Percentiles rank a stretch among this genome's conserved stretches.
These are phyloP conservation scores for Penicillium sp. DNA, from an alignment of 2,329 filamentous ascomycete species.

Conservation along the genomic window DNA sequence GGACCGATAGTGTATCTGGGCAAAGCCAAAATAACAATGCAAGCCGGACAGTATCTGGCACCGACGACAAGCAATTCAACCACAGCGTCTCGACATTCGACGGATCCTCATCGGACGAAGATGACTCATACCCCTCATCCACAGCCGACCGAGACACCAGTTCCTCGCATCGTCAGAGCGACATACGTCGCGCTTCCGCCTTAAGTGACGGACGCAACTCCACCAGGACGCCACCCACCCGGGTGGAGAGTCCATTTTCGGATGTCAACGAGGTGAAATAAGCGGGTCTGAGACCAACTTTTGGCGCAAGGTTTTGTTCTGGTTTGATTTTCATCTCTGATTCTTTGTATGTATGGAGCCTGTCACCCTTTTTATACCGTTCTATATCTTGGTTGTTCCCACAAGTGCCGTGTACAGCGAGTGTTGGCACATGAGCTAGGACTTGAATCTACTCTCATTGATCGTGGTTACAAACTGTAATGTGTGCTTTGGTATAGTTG, in stretches of 20 bases:
- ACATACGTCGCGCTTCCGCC: conserved; percentile 14
- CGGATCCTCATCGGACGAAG: conserved; percentile 33
- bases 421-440: conserved; percentile 15
- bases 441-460: conserved; percentile 14
- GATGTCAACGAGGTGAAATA: conserved; percentile 44
- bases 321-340: conserved; percentile 6
- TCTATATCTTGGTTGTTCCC: conserved; percentile 12
- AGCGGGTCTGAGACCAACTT: conserved; percentile 9
- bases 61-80: conserved; percentile 19
- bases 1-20: conserved; percentile 19
- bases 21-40: conserved; percentile 13
- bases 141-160: conserved; percentile 7
- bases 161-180: neutral
- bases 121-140: conserved; percentile 13
- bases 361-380: conserved; percentile 15
- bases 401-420: conserved; percentile 23
- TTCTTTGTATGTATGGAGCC: conserved; percentile 29
- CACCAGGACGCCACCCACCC: conserved; percentile 28
- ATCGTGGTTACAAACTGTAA: neutral
- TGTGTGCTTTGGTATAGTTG: neutral
- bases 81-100: conserved; percentile 34
- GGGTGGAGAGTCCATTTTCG: conserved; percentile 43
- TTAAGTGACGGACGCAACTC: conserved; percentile 24
- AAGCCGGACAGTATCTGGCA: conserved; percentile 16
- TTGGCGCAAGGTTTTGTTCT: conserved; percentile 9